Base-by-base conservation (phyloP, 768 basidiomycete species). In the Boletus vermiculosoides region DNA sequence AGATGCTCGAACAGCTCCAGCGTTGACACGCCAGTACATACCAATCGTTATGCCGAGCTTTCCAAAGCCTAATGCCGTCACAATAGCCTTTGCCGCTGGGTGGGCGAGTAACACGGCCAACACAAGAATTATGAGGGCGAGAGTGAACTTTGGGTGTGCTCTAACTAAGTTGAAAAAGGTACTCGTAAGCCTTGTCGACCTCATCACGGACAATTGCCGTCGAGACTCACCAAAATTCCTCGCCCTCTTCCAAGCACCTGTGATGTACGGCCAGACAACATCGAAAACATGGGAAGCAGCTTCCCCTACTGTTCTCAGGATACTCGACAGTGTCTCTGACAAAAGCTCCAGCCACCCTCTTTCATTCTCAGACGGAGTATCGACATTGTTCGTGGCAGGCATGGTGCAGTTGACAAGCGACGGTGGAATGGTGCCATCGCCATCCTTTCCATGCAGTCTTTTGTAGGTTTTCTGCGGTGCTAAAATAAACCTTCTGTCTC, bases 201-300 rank as follows among this genome's bases (percentile, higher is more conserved):
- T 42, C 12, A 6, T 23, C 18, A 4, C 20, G 25, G 37, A 28
- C 20, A 47, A 30, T 3, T 0, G 5, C 16, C 13, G 12, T 22
- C 11, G 13, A 34, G 39, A 50, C 63, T 44, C 5, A 65, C 63
- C 23, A 0, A 62, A 50, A 1, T 10, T 4, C 6, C 3, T 36
- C 0, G 3, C 25, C 4, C 1, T 10, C 9, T 12, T 23, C 41
- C 45, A 52, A 0, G 47, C 53, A 1, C 0, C 2, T 6, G 4
- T 10, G 0, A 53, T n/a, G 0, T 16, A 34, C 0, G 48, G 5
- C 51, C 54, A 51, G 0, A 60, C 0, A 0, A 0, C 1, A 4
- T 23, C 0, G 15, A 20, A 54, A 2, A 56, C 5, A 5, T 2
- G 3, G 2, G 23, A 5, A 1, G 4, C 34, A 3, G 18, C 39